Evolutionary conservation across 2,329 filamentous ascomycete species (phyloP), one percentile per base, ranked within the genome.

Genomic region (Didymosphaeria variabile): DNA sequence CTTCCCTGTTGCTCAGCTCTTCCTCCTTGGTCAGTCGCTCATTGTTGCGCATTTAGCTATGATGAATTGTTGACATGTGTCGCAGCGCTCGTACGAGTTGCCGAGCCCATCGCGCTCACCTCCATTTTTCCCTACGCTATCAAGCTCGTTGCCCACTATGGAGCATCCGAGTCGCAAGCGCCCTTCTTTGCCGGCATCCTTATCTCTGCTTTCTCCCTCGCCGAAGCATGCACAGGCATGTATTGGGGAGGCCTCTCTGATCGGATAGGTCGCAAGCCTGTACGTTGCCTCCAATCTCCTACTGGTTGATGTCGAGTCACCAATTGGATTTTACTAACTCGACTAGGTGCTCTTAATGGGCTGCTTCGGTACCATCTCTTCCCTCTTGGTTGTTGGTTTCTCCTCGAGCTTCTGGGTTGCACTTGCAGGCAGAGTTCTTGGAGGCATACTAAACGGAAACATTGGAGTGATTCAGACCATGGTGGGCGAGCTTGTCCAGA

Each of bases 91-190:
- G 93, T 97, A 72, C 91, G 94, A 71, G 87, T 97, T 64, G 92
- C 94, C 53, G 94, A 97, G 80, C 94, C 94, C 21, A 94, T 97
- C 72, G 94, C 94, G 52, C 86, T 97, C 68, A 97, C 93, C 2
- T 96, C 92, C 74, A 96, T 97, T 80, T 96, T 96, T 68, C 94
- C 94, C 15, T 97, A 97, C 61, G 78, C 78, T 21, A 79, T 78
- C 74, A 79, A 77, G 58, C 72, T 80, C 15, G 76, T 78, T 54
- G 68, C 74, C 23, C 70, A 78, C 58, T 80, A 79, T 51, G 69
- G 79, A 61, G 72, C 72, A 47, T 69, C 74, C 54, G 69, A 77
- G 55, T 65, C 73, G 7, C 77, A 79, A 64, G 78, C 94, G 52
- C 94, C 94, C 2, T 94, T 97, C 82, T 97, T 95, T 76, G 91